These are phyloP conservation scores for Spergularia bocconei DNA, from an alignment of 148 eudicot genomes.

Conservation along the genomic window DNA sequence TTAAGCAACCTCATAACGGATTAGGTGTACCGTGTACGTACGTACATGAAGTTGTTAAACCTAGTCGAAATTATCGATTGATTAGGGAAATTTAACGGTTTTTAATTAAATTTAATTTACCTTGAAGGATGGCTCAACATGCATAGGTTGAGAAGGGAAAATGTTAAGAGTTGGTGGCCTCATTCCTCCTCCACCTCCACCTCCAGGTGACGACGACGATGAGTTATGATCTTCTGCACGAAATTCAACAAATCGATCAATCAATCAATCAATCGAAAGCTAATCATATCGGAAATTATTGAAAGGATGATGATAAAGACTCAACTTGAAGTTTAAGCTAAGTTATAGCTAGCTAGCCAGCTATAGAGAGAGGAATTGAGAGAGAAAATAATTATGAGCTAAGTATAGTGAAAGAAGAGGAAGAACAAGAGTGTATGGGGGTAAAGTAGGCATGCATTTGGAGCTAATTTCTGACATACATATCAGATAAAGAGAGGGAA, in stretches of 20 bases:
- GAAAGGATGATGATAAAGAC: neutral
- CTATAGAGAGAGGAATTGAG: neutral
- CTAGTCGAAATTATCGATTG: neutral
- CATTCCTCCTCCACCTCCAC: conserved; percentile 43
- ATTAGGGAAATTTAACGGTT: neutral
- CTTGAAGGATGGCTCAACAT: conserved; percentile 70
- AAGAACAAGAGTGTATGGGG: conserved; percentile 1
- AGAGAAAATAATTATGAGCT: neutral
- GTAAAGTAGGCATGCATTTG: conserved; percentile 26
- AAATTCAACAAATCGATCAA: neutral
- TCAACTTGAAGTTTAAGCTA: neutral
- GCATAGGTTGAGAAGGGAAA: conserved; percentile 98
- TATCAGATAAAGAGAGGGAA: neutral
- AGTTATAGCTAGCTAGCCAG: neutral
- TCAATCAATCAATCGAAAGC: neutral
- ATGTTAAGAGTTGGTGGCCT: conserved; percentile 91
- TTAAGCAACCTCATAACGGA: neutral
- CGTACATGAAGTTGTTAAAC: neutral
- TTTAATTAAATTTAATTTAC: conserved; percentile 18
- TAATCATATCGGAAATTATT: no score
- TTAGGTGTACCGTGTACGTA: neutral
- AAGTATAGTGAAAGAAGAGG: neutral
- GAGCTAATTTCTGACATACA: conserved; percentile 23
- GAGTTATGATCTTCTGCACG: conserved; percentile 26
- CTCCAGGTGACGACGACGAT: conserved; percentile 15